Conservation (phyloP, 352 stramenopile species). For the Elongisporangium undulatum region DNA sequence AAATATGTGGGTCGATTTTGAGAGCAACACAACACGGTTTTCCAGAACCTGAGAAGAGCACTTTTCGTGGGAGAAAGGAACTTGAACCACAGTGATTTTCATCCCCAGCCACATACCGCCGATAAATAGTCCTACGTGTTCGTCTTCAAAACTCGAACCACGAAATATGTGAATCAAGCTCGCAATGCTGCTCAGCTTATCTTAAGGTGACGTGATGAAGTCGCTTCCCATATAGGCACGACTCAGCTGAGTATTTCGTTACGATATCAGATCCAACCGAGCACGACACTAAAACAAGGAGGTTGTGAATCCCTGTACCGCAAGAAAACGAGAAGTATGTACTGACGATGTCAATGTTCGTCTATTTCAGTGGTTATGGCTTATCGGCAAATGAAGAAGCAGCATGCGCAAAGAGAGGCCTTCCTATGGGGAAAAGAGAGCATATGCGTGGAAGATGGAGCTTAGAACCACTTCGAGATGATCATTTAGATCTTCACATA, state of each 20-base stretch:
- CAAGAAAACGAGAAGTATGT: background rate
- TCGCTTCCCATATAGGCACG: background rate
- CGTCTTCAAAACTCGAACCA: background rate
- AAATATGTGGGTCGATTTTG: background rate
- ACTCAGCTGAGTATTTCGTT: background rate
- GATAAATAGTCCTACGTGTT: background rate
- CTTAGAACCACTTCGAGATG: background rate
- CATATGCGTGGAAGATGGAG: background rate
- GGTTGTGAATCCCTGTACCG: background rate
- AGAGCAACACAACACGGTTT: too few species aligned
- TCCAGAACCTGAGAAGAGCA: background rate
- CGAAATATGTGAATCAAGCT: background rate
- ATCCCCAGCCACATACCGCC: background rate
- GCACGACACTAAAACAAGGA: background rate
- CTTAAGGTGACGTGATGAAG: background rate
- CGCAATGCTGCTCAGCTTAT: background rate
- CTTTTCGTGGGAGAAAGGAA: background rate
- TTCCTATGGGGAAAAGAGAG: background rate
- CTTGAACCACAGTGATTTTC: background rate
- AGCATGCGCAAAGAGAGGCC: background rate
- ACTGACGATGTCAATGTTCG: background rate
- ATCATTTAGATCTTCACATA: background rate
- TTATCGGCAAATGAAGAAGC: background rate
- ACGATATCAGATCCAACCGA: background rate
- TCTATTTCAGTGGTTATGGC: background rate